Evolutionary conservation across 2,329 filamentous ascomycete genomes (phyloP), one percentile per base, ranked within the genome.

Genomic region (Ilyonectria robusta): DNA sequence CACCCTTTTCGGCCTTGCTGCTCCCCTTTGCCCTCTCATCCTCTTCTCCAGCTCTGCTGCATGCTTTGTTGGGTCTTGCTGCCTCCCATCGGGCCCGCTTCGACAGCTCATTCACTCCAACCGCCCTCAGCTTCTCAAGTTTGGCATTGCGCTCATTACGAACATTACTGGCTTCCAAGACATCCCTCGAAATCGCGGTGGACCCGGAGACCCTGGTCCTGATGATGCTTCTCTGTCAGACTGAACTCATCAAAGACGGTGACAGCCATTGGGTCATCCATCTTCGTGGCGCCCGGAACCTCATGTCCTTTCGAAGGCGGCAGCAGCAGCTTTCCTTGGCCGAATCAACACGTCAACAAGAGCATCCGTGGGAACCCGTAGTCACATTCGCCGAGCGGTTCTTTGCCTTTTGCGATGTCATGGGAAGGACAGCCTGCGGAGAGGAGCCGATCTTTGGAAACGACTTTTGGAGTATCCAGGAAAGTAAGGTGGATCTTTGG

Each of bases 371-470:
- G 19, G 5, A 70, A 53, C 23, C 62, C 3, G 50, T 74, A 6
- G 56, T 68, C 5, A 75, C 80, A 0, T 80, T 80, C 6, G 81
- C 83, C 0, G 84, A 86, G 67, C 78, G 81, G 1, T 86, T 85
- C 67, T 86, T 86, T 61, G 84, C 84, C 4, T 86, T 85, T 15
- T 84, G 86, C 65, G 84, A 86, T 65, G 83, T 85, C 17, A 86
- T 86, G 67, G 84, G 84, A 31, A 80, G 84, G 37, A 86, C 84
- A 0, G 84, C 84, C 0, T 86, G 84, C 58, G 84, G 83, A 3
- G 82, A 85, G 11, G 80, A 82, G 9, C 81, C 83, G 0, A 74
- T 84, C 0, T 86, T 86, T 51, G 84, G 83, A 2, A 78, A 76
- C 33, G 83, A 86, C 56, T 86, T 85, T 63, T 86, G 84, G 84